Base-by-base conservation (phyloP, 2,329 filamentous ascomycete genomes). In the Tolypocladium endophyticum region DNA sequence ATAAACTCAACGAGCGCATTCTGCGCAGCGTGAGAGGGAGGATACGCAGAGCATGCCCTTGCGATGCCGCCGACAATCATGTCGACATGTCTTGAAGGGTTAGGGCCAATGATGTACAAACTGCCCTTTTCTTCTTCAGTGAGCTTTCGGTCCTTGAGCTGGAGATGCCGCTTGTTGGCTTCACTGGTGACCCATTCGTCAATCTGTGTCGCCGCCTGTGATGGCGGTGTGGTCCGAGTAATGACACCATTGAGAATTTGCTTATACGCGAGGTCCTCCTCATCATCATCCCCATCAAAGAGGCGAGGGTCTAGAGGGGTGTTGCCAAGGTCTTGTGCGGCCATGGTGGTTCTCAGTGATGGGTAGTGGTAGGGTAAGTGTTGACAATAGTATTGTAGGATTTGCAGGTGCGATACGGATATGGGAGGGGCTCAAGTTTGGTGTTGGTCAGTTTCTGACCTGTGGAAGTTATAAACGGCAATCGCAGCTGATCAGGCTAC, bases 151-250 rank as follows among this genome's bases (percentile, higher is more conserved):
- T 45, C 45, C 35, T 59, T 50, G n/a, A 60, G 43, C 56, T 43
- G 41, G 9, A 7, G 18, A 43, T 16, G 53, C 25, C 57, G 57
- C 14, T 2, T 45, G n/a, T 58, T 47, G 47, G 61, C 61, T 25
- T 61, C 59, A 4, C 35, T 28, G 23, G 56, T 58, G 47, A 62
- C 61, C 61, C 61, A 62, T 57, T 58, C 39, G 54, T 62, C 59
- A 9, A 62, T 36, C 23, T 59, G 57, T 18, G 20, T 9, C 4
- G 61, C 61, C 9, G 57, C 59, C 33, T 61, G 43, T 6, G 55
- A 23, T 12, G 61, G 61, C 36, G 59, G 23, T 12, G n/a, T 55
- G 8, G 25, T 23, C 16, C 41, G 47, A 20, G 45, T 50, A 28
- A 62, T 56, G 33, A 62, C 43, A 14, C 20, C 33, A 38, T 59